Percentiles rank a stretch among this genome's conserved stretches.
Conservation (phyloP, 1,284 basidiomycete genomes). For the Takashimella tepidaria region DNA sequence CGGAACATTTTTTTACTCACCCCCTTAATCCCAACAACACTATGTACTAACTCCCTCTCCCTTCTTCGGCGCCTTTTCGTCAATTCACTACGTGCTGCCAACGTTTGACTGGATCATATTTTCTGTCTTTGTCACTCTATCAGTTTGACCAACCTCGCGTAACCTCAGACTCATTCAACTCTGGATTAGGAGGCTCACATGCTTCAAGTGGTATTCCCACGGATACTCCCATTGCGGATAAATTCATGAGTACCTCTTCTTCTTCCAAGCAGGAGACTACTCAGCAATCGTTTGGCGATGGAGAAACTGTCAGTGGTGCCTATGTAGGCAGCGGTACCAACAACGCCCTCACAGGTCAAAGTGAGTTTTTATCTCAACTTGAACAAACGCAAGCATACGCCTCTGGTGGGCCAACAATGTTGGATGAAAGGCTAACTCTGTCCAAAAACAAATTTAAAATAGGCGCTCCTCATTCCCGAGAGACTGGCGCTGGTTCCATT, state of each 20-base stretch:
- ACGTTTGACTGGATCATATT: no score
- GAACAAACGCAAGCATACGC: no score
- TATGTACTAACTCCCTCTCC: no score
- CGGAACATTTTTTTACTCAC: not conserved
- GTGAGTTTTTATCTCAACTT: conserved; percentile 28
- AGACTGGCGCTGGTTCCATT: conserved; percentile 22
- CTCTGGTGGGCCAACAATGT: no score
- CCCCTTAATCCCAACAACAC: not conserved
- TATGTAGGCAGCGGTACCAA: conserved; percentile 27
- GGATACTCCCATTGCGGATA: conserved; percentile 29
- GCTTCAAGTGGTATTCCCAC: conserved; percentile 28
- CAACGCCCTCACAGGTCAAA: conserved; percentile 32
- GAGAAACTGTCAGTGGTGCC: conserved; percentile 25
- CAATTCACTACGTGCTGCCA: no score
- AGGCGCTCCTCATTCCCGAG: conserved; percentile 13
- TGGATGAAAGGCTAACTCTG: no score
- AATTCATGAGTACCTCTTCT: conserved; percentile 14
- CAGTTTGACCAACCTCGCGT: not conserved
- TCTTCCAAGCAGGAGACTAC: not conserved
- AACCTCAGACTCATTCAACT: conserved; percentile 21
- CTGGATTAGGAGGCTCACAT: conserved; percentile 29
- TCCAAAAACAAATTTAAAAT: no score
- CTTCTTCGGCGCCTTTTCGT: no score
- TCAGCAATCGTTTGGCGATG: no score
- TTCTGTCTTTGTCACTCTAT: no score